phyloP scores from a whole-genome alignment of 164 flowering plant species.

The Nelumbo lutea region DNA sequence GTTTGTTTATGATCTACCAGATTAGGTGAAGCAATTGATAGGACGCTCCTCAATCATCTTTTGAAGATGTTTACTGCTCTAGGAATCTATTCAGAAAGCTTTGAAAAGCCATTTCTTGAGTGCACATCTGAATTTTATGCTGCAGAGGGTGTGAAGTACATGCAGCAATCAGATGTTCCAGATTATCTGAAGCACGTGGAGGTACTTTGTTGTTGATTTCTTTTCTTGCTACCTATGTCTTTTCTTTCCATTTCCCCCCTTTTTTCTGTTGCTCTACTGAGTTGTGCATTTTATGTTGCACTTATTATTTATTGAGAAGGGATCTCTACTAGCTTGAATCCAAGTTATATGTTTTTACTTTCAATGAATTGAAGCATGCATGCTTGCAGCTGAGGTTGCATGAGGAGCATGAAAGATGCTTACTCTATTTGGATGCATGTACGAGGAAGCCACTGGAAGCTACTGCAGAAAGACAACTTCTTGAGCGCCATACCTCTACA shows the following conservation, averaged over 20 bases:
- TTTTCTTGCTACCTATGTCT: slow-evolving; percentile 3
- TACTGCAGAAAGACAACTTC: slow-evolving; percentile 85
- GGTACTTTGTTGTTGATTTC: slow-evolving; percentile 37
- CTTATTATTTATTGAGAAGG: not conserved
- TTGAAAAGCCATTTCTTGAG: slow-evolving; percentile 95
- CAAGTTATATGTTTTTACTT: slow-evolving; percentile 6
- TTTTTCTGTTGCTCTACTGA: not conserved
- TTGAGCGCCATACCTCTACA: slow-evolving; percentile 78
- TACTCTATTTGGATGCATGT: slow-evolving; percentile 71
- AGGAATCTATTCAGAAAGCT: slow-evolving; percentile 88
- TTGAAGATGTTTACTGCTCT: slow-evolving; percentile 96
- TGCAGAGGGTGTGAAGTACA: slow-evolving; percentile 89
- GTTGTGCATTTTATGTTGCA: not conserved
- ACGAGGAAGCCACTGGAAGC: slow-evolving; percentile 84
- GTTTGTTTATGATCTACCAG: slow-evolving; percentile 35
- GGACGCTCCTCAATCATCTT: slow-evolving; percentile 88
- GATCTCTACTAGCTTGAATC: not conserved
- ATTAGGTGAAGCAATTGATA: slow-evolving; percentile 91
- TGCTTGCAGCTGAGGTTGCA: slow-evolving; percentile 78
- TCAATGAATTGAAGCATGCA: slow-evolving; percentile 6
- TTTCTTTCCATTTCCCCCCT: not conserved
- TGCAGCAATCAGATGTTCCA: slow-evolving; percentile 97
- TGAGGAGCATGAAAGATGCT: slow-evolving; percentile 94
- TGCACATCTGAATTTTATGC: slow-evolving; percentile 96
- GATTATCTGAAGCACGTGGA: slow-evolving; percentile 97